Evolutionary conservation across 345 rosid genomes (phyloP).

Genomic region (Combretum micranthum): DNA sequence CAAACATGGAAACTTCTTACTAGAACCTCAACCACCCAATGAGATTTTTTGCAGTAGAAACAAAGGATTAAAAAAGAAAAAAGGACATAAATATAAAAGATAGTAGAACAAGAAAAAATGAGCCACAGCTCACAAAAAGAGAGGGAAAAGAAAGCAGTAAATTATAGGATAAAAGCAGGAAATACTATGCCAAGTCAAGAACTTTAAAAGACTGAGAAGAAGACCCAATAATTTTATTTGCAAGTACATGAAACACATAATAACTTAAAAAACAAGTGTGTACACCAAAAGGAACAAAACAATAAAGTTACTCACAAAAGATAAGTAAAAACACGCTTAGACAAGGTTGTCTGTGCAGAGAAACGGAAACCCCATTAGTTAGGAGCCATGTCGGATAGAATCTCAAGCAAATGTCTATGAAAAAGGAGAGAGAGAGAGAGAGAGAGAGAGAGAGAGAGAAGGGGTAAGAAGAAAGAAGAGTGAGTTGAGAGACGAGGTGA

Average conservation of each 20-base stretch:
- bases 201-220: not conserved
- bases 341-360: slow-evolving; percentile 16
- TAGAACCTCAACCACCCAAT: no score
- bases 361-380: slow-evolving; percentile 50
- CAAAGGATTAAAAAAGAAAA: no score
- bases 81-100: no score
- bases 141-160: not conserved
- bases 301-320: slow-evolving; percentile 18
- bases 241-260: not conserved
- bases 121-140: no score
- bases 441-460: slow-evolving; percentile 2
- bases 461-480: slow-evolving; percentile 4
- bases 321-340: slow-evolving; percentile 1
- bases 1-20: no score
- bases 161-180: not conserved
- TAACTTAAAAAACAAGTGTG: slow-evolving; percentile 1
- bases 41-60: no score
- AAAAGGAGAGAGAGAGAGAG: slow-evolving; percentile 8
- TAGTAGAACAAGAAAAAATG: no score
- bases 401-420: slow-evolving; percentile 32
- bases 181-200: not conserved
- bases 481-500: slow-evolving; percentile 9
- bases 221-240: slow-evolving; percentile 1
- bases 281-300: slow-evolving; percentile 1
- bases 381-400: slow-evolving; percentile 74